Evolutionary conservation across 805 yeast genomes (phyloP), one percentile per base, ranked within the genome.

Genomic region (Pichia kluyveri): DNA sequence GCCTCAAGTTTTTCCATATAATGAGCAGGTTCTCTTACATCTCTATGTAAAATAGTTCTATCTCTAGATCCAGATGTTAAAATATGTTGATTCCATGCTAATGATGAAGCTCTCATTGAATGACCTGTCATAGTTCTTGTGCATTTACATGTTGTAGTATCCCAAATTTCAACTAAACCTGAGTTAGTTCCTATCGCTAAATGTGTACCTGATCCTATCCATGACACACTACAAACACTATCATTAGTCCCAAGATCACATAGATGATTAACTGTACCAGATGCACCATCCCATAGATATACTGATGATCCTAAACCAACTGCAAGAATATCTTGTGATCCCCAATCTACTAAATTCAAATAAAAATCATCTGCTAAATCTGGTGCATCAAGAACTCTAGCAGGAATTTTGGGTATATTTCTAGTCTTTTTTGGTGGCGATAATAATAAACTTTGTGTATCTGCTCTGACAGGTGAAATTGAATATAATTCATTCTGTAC

Each of bases 181-280:
- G 79, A 72, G 48, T 77, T 75, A 1, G 96, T 88, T 1, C 99
- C 99, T 8, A 93, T 81, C 0, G 99, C 98, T 44, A 93, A 60
- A 68, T 93, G 97, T 14, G 96, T 84, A 17, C 98, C 98, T 11
- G 91, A 79, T 26, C 91, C 95, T 43, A 91, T 86, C 99, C 99
- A 93, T 47, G 86, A 80, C 38, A 91, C 69, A 56, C 95, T 82
- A 8, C 97, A 86, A 26, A 88, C 85, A 43, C 71, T 69, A 56
- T 90, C 96, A 53, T 73, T 72, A 8, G 61, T 37, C 1, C 77
- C 80, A 31, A 91, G 69, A 54, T 85, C 86, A 58, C 96, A 86
- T 37, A 93, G 71, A 55, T 89, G 76, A 51, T 80, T 80, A 1
- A 91, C 97, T 2, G 82, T 77, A 18, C 95, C 96, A 0, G 88